Evolutionary conservation across 805 yeast genomes (phyloP), one percentile per base, ranked within the genome.

Genomic region (Barnettozyma siamensis): DNA sequence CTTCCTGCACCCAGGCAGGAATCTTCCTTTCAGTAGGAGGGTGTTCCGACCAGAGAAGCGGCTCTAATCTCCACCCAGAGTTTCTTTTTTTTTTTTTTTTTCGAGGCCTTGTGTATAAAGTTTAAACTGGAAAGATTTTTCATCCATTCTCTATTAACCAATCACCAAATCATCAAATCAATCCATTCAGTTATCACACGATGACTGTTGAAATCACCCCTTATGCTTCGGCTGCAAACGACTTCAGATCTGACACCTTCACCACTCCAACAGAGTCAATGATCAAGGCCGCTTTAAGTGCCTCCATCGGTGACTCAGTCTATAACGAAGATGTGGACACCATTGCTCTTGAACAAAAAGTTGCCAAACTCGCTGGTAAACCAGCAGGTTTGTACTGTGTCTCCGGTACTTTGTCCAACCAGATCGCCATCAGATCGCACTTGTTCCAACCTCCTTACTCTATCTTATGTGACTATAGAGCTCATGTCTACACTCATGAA

Each of bases 331-430:
- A 89, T 59, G 60, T 62, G 11, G 77, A 81, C 49, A 86, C 96
- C 19, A 60, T 71, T 27, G 72, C 65, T 26, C 64, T 89, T 37
- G 94, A 88, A 59, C 57, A 62, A 13, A 73, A 72, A 45, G 79
- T 89, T 41, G 82, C 86, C 8, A 65, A 68, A 27, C 51, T 88
- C 42, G 72, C 94, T 9, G 95, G 95, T 18, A 85, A 82, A 53
- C 86, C 80, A 48, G 84, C 88, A 2, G 96, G 85, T 13, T 60
- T 88, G 41, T 89, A 72, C 64, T 87, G 94, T 62, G 88, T 81
- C 18, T 83, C 94, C 16, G 97, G 98, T 40, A 91, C 97, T 9
- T 63, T 89, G 64, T 81, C 95, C 13, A 89, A 89, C 64, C 98
- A 89, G 64, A 72, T 89, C 45, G 96, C 83, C n/a, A 60, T 89